Evolutionary conservation across 179 eudicot species (phyloP).

Genomic region (Carnegiea gigantea): DNA sequence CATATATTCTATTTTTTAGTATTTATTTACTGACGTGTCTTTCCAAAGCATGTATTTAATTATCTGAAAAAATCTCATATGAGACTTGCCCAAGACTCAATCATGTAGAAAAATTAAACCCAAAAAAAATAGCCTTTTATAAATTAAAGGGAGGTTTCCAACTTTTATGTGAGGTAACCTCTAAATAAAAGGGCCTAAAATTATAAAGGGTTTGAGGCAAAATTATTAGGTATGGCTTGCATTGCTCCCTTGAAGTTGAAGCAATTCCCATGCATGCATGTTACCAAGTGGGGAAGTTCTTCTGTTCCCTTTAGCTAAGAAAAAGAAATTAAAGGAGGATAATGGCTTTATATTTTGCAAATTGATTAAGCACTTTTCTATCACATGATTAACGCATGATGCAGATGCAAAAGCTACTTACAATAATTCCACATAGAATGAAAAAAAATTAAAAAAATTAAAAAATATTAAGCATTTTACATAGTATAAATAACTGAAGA

Average conservation of each 20-base stretch:
- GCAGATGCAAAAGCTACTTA: not conserved
- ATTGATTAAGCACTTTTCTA: not conserved
- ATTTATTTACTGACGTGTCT: no score
- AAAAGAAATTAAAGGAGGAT: not conserved
- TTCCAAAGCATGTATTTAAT: not conserved
- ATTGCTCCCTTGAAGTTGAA: conserved; percentile 27
- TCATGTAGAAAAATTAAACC: not conserved
- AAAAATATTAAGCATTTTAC: no score
- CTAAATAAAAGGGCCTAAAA: not conserved
- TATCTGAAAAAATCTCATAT: not conserved
- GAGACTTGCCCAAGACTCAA: not conserved
- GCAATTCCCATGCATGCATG: conserved; percentile 32
- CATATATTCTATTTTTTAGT: no score
- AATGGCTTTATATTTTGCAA: conserved; percentile 14
- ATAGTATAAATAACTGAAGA: no score
- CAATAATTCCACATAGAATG: not conserved
- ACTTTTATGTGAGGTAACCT: not conserved
- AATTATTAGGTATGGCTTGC: not conserved
- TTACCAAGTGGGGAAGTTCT: conserved; percentile 7
- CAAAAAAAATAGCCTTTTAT: not conserved
- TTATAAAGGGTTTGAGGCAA: not conserved
- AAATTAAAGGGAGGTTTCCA: not conserved
- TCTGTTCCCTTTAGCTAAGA: conserved; percentile 19
- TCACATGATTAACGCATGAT: conserved; percentile 23
- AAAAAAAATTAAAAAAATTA: no score